Evolutionary conservation across 2,329 filamentous ascomycete species (phyloP), one percentile per base, ranked within the genome.

Genomic region (Cordyceps militaris): DNA sequence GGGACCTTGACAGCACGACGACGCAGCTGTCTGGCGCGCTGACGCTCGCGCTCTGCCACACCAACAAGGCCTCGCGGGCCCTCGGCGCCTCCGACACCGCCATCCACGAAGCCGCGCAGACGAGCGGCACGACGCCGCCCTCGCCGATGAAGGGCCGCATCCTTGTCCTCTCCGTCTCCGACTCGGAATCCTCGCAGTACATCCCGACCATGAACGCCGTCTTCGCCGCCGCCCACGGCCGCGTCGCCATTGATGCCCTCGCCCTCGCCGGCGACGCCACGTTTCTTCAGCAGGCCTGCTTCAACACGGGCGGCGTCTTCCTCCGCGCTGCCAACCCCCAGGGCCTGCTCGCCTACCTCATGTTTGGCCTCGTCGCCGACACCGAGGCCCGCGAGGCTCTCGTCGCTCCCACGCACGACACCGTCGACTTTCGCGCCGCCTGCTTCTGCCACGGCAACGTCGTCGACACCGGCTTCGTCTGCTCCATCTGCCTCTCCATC

Each of bases 131-230:
- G 9, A 63, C 64, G 32, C 62, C 67, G 4, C n/a, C 55, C 9
- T 65, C 69, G 8, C 66, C 71, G 5, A 63, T 74, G 30, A 72
- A 71, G 23, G 72, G 71, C 42, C 88, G 94, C 60, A 96, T 99
- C 66, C 81, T 99, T 56, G 86, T 97, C 62, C 71, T 99, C 56
- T 96, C 89, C 49, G 91, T 97, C 4, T 96, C 90, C 48, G 91
- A 91, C 67, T 80, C 81, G 43, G 89, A 93, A 66, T 83, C 96
- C 0, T 85, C 91, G 5, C 88, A 97, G 72, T 99, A 99, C 75
- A 99, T 99, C 57, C 88, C 93, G 0, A 94, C 96, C 64, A 99
- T 99, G 94, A 99, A 99, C 74, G 84, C 88, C 66, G 96, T 97
- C 61, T 99, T 99, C 73, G 94, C 94, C 2, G 94, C 93, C 59